A percentile compares a stretch with the other conserved stretches of the same genome.
These are phyloP conservation scores for Diaporthe sp. DNA, from an alignment of 2,329 filamentous ascomycete genomes.

Conservation along the genomic window DNA sequence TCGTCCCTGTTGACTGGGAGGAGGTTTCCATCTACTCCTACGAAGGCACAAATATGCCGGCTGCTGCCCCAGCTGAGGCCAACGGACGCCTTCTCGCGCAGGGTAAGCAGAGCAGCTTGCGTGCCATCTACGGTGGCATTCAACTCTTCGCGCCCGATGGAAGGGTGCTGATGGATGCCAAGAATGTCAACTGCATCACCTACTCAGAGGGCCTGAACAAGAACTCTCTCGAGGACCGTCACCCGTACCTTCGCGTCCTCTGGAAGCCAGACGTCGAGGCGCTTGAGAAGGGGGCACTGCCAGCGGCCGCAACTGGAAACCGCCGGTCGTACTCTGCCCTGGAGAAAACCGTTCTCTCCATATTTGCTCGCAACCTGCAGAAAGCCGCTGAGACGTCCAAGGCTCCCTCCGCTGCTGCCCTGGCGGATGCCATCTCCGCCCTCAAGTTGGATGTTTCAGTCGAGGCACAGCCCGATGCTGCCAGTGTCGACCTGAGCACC, in stretches of 20 bases:
- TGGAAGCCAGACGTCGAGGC: constrained; percentile 15
- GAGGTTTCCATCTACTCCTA: neutral
- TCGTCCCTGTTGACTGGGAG: constrained; percentile 2
- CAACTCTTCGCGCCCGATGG: neutral
- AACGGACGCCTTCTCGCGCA: neutral
- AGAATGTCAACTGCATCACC: neutral
- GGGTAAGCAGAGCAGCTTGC: neutral
- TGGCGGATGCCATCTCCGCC: neutral
- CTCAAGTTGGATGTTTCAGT: neutral
- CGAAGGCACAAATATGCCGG: neutral
- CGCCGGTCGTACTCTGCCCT: neutral
- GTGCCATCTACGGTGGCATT: neutral
- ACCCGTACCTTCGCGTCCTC: constrained; percentile 5
- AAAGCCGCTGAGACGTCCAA: neutral
- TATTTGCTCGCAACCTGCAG: neutral
- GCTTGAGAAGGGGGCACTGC: neutral
- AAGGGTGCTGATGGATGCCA: neutral
- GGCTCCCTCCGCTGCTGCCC: neutral
- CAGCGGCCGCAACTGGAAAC: neutral
- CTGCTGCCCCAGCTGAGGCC: neutral
- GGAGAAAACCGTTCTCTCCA: neutral
- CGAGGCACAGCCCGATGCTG: neutral
- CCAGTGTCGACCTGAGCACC: neutral
- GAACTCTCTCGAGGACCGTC: neutral
- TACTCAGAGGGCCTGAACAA: constrained; percentile 1